Percentiles rank a stretch among this genome's conserved stretches.
Conservation (phyloP, 2,329 filamentous ascomycete genomes). For the Hortaea werneckii region DNA sequence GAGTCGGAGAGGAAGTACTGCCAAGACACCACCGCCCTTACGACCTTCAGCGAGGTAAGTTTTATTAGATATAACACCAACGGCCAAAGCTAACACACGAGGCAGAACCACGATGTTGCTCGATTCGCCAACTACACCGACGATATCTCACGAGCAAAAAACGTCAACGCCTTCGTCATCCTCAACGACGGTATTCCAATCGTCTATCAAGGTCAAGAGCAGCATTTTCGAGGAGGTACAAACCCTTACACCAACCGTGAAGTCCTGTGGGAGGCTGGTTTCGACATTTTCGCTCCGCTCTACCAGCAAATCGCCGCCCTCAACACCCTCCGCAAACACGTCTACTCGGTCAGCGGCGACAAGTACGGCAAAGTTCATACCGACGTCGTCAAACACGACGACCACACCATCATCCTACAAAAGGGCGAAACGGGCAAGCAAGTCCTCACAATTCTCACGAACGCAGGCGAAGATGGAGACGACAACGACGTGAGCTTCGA, state of each 20-base stretch:
- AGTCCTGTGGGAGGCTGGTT: slow-evolving; percentile 29
- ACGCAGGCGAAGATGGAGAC: slow-evolving; percentile 26
- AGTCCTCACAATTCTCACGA: slow-evolving; percentile 38
- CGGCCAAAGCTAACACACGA: not conserved
- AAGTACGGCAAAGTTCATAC: slow-evolving; percentile 33
- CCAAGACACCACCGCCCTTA: slow-evolving; percentile 29
- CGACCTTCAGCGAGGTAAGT: slow-evolving; percentile 28
- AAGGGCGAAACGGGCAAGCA: slow-evolving; percentile 30
- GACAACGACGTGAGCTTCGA: slow-evolving; percentile 25
- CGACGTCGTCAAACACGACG: slow-evolving; percentile 34
- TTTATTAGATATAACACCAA: not conserved
- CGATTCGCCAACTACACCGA: slow-evolving; percentile 29
- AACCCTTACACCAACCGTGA: slow-evolving; percentile 27
- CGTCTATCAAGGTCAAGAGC: slow-evolving; percentile 34
- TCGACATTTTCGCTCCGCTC: slow-evolving; percentile 30
- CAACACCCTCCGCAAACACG: slow-evolving; percentile 35
- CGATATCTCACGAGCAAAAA: slow-evolving; percentile 29
- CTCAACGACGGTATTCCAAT: slow-evolving; percentile 35
- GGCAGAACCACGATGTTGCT: slow-evolving; percentile 29
- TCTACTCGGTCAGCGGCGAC: slow-evolving; percentile 26
- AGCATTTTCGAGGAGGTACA: slow-evolving; percentile 28
- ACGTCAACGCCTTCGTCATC: slow-evolving; percentile 30
- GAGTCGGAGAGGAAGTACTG: slow-evolving; percentile 24
- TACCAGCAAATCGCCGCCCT: slow-evolving; percentile 31
- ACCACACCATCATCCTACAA: slow-evolving; percentile 34